Evolutionary conservation across 2,329 filamentous ascomycete species (phyloP).

Genomic region (Hypoxylon sp.): DNA sequence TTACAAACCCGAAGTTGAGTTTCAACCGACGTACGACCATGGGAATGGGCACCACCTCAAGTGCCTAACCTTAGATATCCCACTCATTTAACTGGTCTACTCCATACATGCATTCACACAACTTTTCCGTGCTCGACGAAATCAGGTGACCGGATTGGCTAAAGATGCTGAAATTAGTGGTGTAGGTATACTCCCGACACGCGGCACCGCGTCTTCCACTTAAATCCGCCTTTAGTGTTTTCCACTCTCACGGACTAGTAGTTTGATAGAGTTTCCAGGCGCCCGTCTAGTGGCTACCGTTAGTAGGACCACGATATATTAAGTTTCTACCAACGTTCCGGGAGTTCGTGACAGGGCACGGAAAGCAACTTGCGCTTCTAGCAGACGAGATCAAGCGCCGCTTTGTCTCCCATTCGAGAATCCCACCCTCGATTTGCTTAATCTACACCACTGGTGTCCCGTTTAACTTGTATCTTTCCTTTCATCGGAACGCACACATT

Average conservation of each 20-base stretch:
- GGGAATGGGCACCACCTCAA: slow-evolving; percentile 17
- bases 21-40: slow-evolving; percentile 30
- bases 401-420: slow-evolving; percentile 26
- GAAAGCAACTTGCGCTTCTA: slow-evolving; percentile 29
- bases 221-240: slow-evolving; percentile 19
- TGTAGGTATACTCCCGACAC: slow-evolving; percentile 29
- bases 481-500: slow-evolving; percentile 23
- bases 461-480: slow-evolving; percentile 24
- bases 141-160: slow-evolving; percentile 17
- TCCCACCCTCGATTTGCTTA: slow-evolving; percentile 33
- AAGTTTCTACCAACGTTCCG: slow-evolving; percentile 27
- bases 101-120: slow-evolving; percentile 16
- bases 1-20: slow-evolving; percentile 20
- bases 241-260: slow-evolving; percentile 24
- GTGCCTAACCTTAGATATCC: slow-evolving; percentile 25
- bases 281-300: slow-evolving; percentile 25
- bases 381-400: slow-evolving; percentile 22
- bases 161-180: slow-evolving; percentile 10
- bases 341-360: slow-evolving; percentile 22
- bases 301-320: slow-evolving; percentile 25
- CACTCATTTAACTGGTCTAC: slow-evolving; percentile 28
- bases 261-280: slow-evolving; percentile 23
- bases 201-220: slow-evolving; percentile 36
- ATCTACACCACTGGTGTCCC: slow-evolving; percentile 37
- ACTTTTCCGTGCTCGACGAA: slow-evolving; percentile 12